phyloP scores from a whole-genome alignment of 139 green algal species.

The Coelastrella sp. region DNA sequence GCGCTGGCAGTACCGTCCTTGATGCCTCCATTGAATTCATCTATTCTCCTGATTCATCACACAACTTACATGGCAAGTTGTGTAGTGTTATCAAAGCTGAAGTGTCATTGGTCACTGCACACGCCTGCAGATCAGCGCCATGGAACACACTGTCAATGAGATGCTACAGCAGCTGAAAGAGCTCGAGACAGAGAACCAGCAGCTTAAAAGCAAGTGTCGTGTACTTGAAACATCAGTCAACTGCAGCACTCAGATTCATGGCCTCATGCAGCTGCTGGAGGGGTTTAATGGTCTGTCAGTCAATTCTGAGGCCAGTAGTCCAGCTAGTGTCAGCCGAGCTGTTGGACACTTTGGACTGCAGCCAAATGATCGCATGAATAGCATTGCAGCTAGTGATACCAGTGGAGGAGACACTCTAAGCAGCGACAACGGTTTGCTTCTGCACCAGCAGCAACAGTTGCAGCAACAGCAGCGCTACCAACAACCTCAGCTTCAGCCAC shows the following conservation, averaged over 20 bases:
- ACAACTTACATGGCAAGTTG: too few relatives aligned
- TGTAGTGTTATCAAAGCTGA: too few relatives aligned
- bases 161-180: constrained; percentile 27
- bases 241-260: constrained; percentile 16
- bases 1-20: too few relatives aligned
- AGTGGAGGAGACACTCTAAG: constrained; percentile 1
- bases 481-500: not conserved
- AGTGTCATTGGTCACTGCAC: not conserved
- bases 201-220: constrained; percentile 33
- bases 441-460: not conserved
- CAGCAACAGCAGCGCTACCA: not conserved
- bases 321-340: not conserved
- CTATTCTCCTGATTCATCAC: too few relatives aligned
- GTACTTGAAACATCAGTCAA: constrained; percentile 29
- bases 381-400: not conserved
- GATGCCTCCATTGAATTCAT: too few relatives aligned
- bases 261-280: constrained; percentile 38
- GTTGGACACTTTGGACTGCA: not conserved
- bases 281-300: not conserved
- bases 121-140: constrained; percentile 30
- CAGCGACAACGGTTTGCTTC: constrained; percentile 13
- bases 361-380: not conserved
- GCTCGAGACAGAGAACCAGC: constrained; percentile 21
- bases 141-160: not conserved
- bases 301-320: not conserved